Base-by-base conservation (phyloP, 2,329 filamentous ascomycete genomes). In the Colletotrichum siamense region DNA sequence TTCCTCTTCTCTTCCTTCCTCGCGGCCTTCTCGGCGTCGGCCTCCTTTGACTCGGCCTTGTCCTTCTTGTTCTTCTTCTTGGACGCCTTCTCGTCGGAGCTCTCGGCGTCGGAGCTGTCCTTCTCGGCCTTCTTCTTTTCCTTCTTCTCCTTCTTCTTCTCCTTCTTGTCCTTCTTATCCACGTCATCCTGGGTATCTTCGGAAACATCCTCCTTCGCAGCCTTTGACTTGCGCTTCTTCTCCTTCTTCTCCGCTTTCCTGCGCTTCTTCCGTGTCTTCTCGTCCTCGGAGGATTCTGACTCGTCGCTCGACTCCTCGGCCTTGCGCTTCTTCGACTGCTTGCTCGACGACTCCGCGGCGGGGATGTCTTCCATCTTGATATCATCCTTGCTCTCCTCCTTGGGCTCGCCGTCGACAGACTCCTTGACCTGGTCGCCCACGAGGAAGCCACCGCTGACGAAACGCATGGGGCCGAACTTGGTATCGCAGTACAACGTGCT, bases 401-500 rank as follows among this genome's bases (percentile, higher is more conserved):
- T 78, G 69, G 80, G 74, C 49, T 77, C 73, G 26, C 83, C 83
- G 72, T 84, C 84, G 69, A 84, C 83, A 75, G 86, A 82, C 55
- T 88, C 87, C 79, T 89, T 86, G 66, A 91, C 88, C 80, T 91
- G 87, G 77, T 92, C 89, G 39, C 90, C 91, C 28, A 92, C 87
- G 36, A 92, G 83, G 73, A 96, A 90, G 0, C 96, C 97, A n/a
- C 95, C 97, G 75, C 90, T 92, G 28, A 99, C 94, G 84, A 99
- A 99, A 65, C 93, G 92, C 89, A 98, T 95, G 12, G 91, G 89
- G 1, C 96, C 96, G 86, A 93, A 96, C 84, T 93, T 95, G 81
- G 91, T 90, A 79, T 94, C 92, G 71, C 95, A 90, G 82, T 96
- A 98, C 62, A 93, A 87, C 77, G 92, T 92, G 81, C 95, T 90